phyloP scores from a whole-genome alignment of 345 rosid genomes.

The Brassica juncea region DNA sequence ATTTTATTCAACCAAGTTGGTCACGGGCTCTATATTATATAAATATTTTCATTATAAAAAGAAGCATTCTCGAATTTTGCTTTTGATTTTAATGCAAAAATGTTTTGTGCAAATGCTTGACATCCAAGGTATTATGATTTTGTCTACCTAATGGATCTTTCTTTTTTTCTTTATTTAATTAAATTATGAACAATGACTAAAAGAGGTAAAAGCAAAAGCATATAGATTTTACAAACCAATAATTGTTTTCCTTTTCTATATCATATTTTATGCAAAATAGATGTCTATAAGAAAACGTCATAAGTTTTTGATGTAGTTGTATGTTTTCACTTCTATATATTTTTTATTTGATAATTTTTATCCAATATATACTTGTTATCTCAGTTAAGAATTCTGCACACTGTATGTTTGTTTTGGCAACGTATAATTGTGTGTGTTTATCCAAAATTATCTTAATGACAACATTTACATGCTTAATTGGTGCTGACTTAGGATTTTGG shows the following conservation, averaged over 20 bases:
- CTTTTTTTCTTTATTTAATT: background rate
- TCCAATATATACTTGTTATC: background rate
- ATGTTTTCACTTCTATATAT: background rate
- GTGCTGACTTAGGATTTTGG: slow-evolving; percentile 23
- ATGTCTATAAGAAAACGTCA: background rate
- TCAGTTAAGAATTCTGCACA: background rate
- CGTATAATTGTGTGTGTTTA: background rate
- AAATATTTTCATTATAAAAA: background rate
- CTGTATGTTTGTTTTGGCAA: background rate
- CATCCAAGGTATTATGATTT: slow-evolving; percentile 33
- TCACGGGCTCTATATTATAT: slow-evolving; percentile 26
- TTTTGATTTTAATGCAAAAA: background rate
- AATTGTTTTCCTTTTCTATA: background rate
- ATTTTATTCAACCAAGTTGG: slow-evolving; percentile 14
- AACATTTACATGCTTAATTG: background rate
- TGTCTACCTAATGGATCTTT: slow-evolving; percentile 22
- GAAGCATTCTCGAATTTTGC: background rate
- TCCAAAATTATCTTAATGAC: background rate
- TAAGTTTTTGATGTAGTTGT: background rate
- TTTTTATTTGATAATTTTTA: background rate
- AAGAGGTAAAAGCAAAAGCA: background rate
- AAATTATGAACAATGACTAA: background rate
- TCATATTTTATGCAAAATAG: background rate
- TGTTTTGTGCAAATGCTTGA: slow-evolving; percentile 21
- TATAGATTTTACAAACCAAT: background rate